Evolutionary conservation across 2,329 filamentous ascomycete species (phyloP).

Genomic region (Atkinsonella texensis): DNA sequence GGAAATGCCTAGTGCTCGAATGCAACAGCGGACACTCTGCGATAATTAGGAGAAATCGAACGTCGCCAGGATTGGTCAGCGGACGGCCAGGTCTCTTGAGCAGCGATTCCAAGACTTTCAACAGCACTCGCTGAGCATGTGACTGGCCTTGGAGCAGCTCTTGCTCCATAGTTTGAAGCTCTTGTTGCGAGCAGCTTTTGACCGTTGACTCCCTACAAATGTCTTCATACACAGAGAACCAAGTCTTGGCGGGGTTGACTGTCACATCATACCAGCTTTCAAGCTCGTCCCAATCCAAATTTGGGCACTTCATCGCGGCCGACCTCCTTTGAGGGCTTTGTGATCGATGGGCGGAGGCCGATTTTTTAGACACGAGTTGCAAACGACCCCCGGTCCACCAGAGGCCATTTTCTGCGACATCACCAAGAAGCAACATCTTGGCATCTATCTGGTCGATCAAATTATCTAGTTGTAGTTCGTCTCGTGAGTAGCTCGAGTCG

Average conservation of each 20-base stretch:
- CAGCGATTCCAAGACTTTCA: conserved; percentile 69
- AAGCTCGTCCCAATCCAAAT: conserved; percentile 63
- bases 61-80: conserved; percentile 54
- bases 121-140: conserved; percentile 55
- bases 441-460: conserved; percentile 48
- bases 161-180: conserved; percentile 33
- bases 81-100: conserved; percentile 67
- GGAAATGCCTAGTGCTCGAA: conserved; percentile 26
- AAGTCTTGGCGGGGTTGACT: conserved; percentile 54
- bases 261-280: conserved; percentile 64
- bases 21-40: conserved; percentile 68
- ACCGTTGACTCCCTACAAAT: conserved; percentile 23
- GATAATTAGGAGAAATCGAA: conserved; percentile 68
- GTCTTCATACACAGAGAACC: conserved; percentile 48
- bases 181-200: conserved; percentile 21
- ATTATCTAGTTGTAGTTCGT: conserved; percentile 11
- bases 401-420: conserved; percentile 68
- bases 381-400: conserved; percentile 60
- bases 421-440: conserved; percentile 61
- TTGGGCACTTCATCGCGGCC: conserved; percentile 28
- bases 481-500: conserved; percentile 4
- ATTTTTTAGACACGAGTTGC: conserved; percentile 1
- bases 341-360: not conserved
- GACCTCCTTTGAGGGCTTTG: conserved; percentile 2
- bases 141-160: conserved; percentile 46